phyloP scores from a whole-genome alignment of 2,329 filamentous ascomycete genomes.

The Colletotrichum euphorbiae region DNA sequence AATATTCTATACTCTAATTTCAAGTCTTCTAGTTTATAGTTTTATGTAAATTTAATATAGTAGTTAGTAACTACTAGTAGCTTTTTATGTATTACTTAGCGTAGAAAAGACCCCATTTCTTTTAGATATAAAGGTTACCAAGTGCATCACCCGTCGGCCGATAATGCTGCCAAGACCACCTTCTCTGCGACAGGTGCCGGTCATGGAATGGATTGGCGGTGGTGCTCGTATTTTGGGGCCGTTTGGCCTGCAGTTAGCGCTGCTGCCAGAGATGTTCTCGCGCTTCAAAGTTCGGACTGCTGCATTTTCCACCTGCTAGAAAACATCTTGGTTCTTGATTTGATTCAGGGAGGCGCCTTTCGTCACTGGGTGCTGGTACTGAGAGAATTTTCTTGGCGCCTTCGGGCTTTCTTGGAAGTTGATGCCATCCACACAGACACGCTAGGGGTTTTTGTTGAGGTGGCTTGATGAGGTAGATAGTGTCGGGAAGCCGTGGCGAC shows the following conservation, averaged over 20 bases:
- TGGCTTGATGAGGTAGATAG: conserved; percentile 18
- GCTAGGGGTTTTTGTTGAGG: conserved; percentile 29
- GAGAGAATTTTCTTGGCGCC: background rate
- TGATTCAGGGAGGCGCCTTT: background rate
- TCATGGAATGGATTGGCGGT: conserved; percentile 37
- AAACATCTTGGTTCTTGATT: background rate
- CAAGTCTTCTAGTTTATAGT: no score
- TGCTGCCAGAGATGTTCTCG: conserved; percentile 15
- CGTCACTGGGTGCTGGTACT: conserved; percentile 12
- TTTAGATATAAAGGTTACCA: no score
- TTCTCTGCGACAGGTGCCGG: conserved; percentile 24
- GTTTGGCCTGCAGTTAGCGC: conserved; percentile 5
- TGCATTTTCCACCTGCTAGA: background rate
- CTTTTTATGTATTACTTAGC: no score
- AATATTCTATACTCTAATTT: no score
- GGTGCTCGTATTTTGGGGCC: conserved; percentile 26
- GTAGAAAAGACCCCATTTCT: no score
- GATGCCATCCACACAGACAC: background rate
- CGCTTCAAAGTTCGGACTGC: conserved; percentile 24
- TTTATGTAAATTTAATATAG: no score
- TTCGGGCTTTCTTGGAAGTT: conserved; percentile 7
- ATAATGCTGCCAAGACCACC: conserved; percentile 28
- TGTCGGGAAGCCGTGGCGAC: conserved; percentile 17
- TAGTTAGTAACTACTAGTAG: no score
- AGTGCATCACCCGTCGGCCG: background rate